A percentile compares a stretch with the other conserved stretches of the same genome.
Conservation (phyloP, 148 eudicot species). For the Euryodendron excelsum region DNA sequence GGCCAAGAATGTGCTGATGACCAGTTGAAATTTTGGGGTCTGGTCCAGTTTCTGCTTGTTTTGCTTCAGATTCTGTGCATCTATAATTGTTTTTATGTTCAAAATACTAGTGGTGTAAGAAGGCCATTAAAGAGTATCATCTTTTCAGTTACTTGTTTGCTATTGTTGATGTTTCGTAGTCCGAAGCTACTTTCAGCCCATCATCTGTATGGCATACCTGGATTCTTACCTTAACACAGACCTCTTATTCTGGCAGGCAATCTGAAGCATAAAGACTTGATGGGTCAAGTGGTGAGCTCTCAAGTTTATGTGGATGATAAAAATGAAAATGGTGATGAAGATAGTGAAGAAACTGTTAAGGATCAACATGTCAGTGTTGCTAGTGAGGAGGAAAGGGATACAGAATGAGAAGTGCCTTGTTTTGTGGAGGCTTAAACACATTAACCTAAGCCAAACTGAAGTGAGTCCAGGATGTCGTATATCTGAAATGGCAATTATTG, state of each 20-base stretch:
- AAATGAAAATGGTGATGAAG: constrained; percentile 27
- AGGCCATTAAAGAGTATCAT: neutral
- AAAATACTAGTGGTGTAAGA: neutral
- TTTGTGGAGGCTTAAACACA: neutral
- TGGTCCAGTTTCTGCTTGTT: neutral
- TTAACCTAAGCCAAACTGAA: neutral
- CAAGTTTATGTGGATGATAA: constrained; percentile 48
- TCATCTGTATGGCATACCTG: neutral
- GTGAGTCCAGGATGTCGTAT: neutral
- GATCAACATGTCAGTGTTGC: constrained; percentile 16
- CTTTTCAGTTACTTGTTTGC: neutral
- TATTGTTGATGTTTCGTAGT: neutral
- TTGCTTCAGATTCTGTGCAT: neutral
- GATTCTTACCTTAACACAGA: neutral
- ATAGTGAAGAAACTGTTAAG: constrained; percentile 27
- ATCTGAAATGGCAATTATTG: no score
- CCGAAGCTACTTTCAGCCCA: no score
- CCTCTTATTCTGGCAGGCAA: constrained; percentile 45
- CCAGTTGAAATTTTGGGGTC: no score
- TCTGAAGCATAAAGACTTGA: constrained; percentile 64
- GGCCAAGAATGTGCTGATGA: no score
- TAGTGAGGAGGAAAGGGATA: constrained; percentile 26
- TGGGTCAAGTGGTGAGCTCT: constrained; percentile 55
- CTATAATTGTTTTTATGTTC: neutral
- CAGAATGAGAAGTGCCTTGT: constrained; percentile 18